These are phyloP conservation scores for Fusarium solani-melongenae DNA, from an alignment of 2,329 filamentous ascomycete species.

Conservation along the genomic window DNA sequence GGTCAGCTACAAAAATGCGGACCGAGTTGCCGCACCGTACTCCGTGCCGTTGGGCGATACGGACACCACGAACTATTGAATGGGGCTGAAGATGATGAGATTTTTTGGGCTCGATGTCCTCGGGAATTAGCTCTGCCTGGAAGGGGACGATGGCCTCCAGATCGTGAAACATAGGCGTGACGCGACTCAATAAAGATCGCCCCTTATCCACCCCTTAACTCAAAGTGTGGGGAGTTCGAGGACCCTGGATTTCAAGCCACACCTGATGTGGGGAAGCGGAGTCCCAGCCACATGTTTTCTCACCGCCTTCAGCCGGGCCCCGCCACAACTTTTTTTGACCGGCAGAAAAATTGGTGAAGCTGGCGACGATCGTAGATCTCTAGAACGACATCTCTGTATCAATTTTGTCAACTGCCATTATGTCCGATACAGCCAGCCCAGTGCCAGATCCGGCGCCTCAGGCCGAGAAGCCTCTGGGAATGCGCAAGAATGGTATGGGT, in stretches of 20 bases:
- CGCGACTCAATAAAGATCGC: slow-evolving; percentile 34
- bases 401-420: slow-evolving; percentile 43
- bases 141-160: slow-evolving; percentile 16
- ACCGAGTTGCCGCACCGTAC: neutral
- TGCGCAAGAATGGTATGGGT: slow-evolving; percentile 82
- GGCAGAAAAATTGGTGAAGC: slow-evolving; percentile 44
- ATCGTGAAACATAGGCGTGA: slow-evolving; percentile 35
- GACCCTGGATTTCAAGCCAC: slow-evolving; percentile 42
- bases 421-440: slow-evolving; percentile 54
- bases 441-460: slow-evolving; percentile 50
- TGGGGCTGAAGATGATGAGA: neutral
- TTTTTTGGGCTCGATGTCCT: neutral
- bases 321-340: slow-evolving; percentile 37
- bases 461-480: slow-evolving; percentile 63
- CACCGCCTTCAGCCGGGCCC: slow-evolving; percentile 37
- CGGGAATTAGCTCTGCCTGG: neutral
- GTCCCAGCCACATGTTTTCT: slow-evolving; percentile 29
- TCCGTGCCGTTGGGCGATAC: neutral
- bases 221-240: slow-evolving; percentile 30
- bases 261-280: slow-evolving; percentile 4
- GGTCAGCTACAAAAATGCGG: neutral
- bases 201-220: slow-evolving; percentile 37
- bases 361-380: slow-evolving; percentile 7
- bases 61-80: slow-evolving; percentile 11
- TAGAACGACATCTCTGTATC: slow-evolving; percentile 20